Conservation (phyloP, 345 rosid genomes). For the Arabis hirsuta region DNA sequence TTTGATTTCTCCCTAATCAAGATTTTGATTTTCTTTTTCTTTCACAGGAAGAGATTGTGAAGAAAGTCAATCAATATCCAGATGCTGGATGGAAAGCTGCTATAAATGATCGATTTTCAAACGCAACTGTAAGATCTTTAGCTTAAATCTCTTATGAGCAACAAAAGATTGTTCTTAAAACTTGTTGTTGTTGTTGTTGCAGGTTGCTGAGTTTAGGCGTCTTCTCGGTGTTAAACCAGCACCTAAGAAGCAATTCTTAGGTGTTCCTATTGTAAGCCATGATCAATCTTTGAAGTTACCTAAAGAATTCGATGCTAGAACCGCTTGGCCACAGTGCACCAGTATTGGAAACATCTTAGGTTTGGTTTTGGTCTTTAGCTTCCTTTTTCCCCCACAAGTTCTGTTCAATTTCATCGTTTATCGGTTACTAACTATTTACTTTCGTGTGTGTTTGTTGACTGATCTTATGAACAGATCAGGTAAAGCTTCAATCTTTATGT, state of each 20-base stretch:
- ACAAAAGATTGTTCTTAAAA: not conserved
- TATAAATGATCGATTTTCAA: constrained; percentile 66
- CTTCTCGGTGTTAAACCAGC: constrained; percentile 82
- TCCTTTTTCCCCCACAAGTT: not conserved
- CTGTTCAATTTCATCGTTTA: constrained; percentile 26
- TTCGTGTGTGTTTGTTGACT: constrained; percentile 21
- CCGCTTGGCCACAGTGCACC: constrained; percentile 81
- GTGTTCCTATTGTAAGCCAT: constrained; percentile 67
- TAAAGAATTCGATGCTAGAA: constrained; percentile 79
- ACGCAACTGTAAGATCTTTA: constrained; percentile 58
- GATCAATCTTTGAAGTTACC: constrained; percentile 71
- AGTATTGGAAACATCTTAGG: constrained; percentile 86
- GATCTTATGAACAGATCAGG: constrained; percentile 67
- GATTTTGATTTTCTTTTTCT: not conserved
- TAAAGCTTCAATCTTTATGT: constrained; percentile 40
- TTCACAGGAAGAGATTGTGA: constrained; percentile 72
- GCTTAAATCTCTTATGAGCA: constrained; percentile 5
- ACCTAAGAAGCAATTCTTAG: constrained; percentile 57
- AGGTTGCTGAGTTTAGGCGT: constrained; percentile 86
- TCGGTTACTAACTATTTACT: constrained; percentile 43
- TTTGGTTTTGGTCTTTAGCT: constrained; percentile 37
- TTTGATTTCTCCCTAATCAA: constrained; percentile 18
- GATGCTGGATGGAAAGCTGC: constrained; percentile 93
- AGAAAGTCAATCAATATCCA: constrained; percentile 70
- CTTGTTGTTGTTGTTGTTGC: not conserved